Base-by-base conservation (phyloP, 2,329 filamentous ascomycete genomes). In the Colletotrichum sp. region DNA sequence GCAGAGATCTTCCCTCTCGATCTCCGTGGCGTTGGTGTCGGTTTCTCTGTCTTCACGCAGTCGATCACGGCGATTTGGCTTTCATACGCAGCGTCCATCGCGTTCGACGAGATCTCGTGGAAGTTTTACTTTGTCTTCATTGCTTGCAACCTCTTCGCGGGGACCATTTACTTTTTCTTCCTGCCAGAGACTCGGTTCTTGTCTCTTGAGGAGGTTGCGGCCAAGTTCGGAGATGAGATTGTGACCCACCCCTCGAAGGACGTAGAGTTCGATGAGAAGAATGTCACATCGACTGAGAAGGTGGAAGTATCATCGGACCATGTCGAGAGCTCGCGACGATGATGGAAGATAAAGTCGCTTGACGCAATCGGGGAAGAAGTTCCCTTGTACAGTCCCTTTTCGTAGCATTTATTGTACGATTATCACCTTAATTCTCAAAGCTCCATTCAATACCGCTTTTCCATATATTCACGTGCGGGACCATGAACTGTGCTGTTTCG, bases 111-210 rank as follows among this genome's bases (percentile, higher is more conserved):
- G 4, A 81, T 84, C 34, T 67, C 74, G 5, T 84, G 82, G 81
- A 80, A 72, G 61, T 83, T 81, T 67, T 84, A 83, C 74, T 80
- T 83, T 24, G 80, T 84, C 5, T 83, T 84, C 52, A 83, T 84
- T 21, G 82, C 78, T 1, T 79, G 78, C 36, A 83, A 83, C 61
- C 14, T 84, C 0, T 78, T 82, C 30, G 80, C 83, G 2, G 81
- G 75, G 6, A 77, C 79, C 2, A 76, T 84, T 9, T 85, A 83
- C 72, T 80, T 74, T n/a, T 79, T 84, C 70, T 85, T 80, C 75
- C 78, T 85, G 1, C 83, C 83, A 6, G 82, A 85, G 77, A 85
- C 83, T 1, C 81, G 81, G 13, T 80, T 81, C 71, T 74, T 83
- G 30, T 81, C 80, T 1, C 79, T 85, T 2, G 81, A 85, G 64